Evolutionary conservation across 257 asterid genomes (phyloP), one percentile per base, ranked within the genome.

Genomic region (Solanum etuberosum): DNA sequence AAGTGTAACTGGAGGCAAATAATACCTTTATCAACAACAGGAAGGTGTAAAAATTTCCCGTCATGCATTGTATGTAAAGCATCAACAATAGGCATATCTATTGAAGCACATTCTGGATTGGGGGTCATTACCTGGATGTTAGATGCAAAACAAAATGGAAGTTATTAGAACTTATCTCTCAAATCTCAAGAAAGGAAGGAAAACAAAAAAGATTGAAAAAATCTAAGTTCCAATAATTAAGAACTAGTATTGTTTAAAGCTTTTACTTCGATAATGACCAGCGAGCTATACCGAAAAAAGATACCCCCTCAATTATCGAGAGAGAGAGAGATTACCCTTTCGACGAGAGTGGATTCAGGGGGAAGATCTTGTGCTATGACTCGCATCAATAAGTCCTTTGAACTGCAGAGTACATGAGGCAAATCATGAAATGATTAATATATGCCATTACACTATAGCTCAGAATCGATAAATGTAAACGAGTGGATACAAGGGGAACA

Each of bases 1-100:
- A 40, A 71, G 42, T 72, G 37, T 72, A 43, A 25, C 72, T 23
- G 71, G 43, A 83, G 83, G 54, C 13, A 9, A 31, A 86, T 78
- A 86, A 13, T 91, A 96, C 99, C 99, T 93, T 89, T 93, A 89
- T 96, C 96, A 86, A 97, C 93, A 78, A 97, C 95, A 34, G 98
- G 99, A 86, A 97, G 98, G 93, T 97, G 99, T 86, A 97, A 90
- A 88, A 94, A 96, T 90, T 91, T 94, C 25, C 99, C 97, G 46
- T 97, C 99, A 87, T 96, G 99, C 99, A 97, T 97, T 48, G 92
- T 94, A 88, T 96, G 99, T 90, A 97, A 95, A 86, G 99, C 99
- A 88, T 97, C 98, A 68, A 97, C 98, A 86, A 97, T 96, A 48
- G 99, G 93, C 80, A 98, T 90, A 91, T 95, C 99, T 67, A 95